Base-by-base conservation (phyloP, 352 stramenopile species). In the Pythium volutum region DNA sequence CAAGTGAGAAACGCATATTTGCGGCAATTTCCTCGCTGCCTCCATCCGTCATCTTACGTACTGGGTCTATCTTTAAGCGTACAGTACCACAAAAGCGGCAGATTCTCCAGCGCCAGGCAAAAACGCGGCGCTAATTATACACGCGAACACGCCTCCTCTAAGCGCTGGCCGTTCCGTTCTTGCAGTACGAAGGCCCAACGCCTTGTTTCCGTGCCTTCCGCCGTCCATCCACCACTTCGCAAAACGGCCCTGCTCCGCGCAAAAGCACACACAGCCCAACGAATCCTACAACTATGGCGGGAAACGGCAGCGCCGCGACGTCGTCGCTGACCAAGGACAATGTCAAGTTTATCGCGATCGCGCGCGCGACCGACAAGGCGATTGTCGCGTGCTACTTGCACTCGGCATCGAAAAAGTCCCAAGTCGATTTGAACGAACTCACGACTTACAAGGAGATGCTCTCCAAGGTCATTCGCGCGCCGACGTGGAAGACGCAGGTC, bases 401-500 rank as follows among this genome's bases (percentile, higher is more conserved):
- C 67, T 74, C 74, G 15, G 72, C 79, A 23, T 60, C 71, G 46
- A 70, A 70, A 26, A 81, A 79, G 49, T 61, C 67, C 22, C 70
- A 77, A n/a, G 71, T 74, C 10, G 79, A 84, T 62, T 63, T 84
- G 49, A 77, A 71, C 7, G 85, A 93, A 33, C 66, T 88, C 45
- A 67, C 59, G 51, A 70, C 65, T 54, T 95, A 88, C 72, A 80
- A 81, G 59, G 81, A 93, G 48, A 95, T 93, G 85, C 69, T 92
- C 39, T 69, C 63, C 50, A 95, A 93, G 62, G 83, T 95, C 42
- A 87, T 93, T 55, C 79, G 79, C 36, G 83, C 83, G 46, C 83
- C 85, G 39, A 95, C 84, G 69, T 93, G 83, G 83, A 91, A 93
- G 76, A 69, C 83, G 41, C 85, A 95, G 60, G 85, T 95, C 41